phyloP scores from a whole-genome alignment of 2,329 filamentous ascomycete species.

The Leptosphaerulina australis region DNA sequence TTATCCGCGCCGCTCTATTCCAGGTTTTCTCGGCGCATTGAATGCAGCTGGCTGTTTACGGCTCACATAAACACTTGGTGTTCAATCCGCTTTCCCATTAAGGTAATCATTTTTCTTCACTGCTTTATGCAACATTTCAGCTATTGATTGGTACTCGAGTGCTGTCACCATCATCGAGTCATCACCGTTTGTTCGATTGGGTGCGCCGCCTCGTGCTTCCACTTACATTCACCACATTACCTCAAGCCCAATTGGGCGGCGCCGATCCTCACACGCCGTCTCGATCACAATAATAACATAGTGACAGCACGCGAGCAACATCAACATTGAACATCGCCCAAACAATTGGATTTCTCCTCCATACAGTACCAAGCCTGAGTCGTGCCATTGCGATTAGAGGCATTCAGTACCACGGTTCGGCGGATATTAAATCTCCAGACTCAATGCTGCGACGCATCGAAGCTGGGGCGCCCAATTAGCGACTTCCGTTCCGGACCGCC shows the following conservation, averaged over 20 bases:
- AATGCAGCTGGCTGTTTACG: conserved; percentile 32
- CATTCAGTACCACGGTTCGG: conserved; percentile 15
- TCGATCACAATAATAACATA: conserved; percentile 41
- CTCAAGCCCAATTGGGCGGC: conserved; percentile 25
- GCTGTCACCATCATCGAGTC: conserved; percentile 9
- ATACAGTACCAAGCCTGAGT: background rate
- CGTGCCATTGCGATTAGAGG: background rate
- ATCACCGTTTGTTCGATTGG: conserved; percentile 26
- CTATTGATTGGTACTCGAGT: background rate
- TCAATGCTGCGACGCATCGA: conserved; percentile 38
- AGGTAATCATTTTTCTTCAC: conserved; percentile 26
- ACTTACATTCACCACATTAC: conserved; percentile 36
- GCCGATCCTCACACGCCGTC: conserved; percentile 35
- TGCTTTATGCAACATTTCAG: conserved; percentile 5
- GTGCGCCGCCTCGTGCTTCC: conserved; percentile 39
- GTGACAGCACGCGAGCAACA: conserved; percentile 26
- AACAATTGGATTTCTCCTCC: conserved; percentile 8
- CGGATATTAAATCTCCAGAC: conserved; percentile 21
- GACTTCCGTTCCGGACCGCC: conserved; percentile 16
- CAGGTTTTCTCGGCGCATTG: conserved; percentile 24
- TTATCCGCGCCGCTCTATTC: conserved; percentile 21
- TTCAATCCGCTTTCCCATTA: conserved; percentile 28
- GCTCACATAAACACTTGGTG: conserved; percentile 23
- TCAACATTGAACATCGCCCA: conserved; percentile 7
- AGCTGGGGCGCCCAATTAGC: conserved; percentile 39